Percentiles rank a stretch among this genome's conserved stretches.
These are phyloP conservation scores for Acacia acuminata DNA, from an alignment of 306 rosid species.

Conservation along the genomic window DNA sequence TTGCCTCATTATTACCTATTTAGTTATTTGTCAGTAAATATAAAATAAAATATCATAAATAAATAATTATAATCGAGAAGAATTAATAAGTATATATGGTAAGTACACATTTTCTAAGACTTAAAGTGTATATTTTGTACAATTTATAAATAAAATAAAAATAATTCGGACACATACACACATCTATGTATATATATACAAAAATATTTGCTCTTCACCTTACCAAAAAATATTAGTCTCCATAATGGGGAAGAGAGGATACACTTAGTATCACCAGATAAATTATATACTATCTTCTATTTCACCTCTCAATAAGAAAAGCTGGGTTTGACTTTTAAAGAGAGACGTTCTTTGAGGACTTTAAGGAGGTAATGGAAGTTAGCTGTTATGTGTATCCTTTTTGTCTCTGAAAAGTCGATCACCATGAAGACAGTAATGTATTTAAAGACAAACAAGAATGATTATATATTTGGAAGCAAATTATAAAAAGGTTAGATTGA, in stretches of 20 bases:
- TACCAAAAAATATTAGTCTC: too few species aligned
- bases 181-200: too few species aligned
- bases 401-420: slow-evolving; percentile 24
- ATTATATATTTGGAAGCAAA: neutral
- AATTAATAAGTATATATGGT: too few species aligned
- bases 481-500: neutral
- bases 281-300: neutral
- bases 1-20: neutral
- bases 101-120: too few species aligned
- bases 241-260: too few species aligned
- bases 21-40: neutral
- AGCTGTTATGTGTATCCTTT: slow-evolving; percentile 26
- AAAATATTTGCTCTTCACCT: neutral
- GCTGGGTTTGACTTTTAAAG: slow-evolving; percentile 38
- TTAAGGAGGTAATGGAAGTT: slow-evolving; percentile 33
- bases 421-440: slow-evolving; percentile 8
- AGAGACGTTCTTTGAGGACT: neutral
- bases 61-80: neutral
- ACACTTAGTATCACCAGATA: neutral
- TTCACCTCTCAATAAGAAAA: neutral
- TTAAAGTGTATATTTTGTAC: too few species aligned
- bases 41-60: neutral
- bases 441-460: neutral
- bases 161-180: neutral
- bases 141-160: too few species aligned